Percentiles rank a stretch among this genome's conserved stretches.
Conservation (phyloP, 2,329 filamentous ascomycete species). For the Aotearoamyces nothofagi region DNA sequence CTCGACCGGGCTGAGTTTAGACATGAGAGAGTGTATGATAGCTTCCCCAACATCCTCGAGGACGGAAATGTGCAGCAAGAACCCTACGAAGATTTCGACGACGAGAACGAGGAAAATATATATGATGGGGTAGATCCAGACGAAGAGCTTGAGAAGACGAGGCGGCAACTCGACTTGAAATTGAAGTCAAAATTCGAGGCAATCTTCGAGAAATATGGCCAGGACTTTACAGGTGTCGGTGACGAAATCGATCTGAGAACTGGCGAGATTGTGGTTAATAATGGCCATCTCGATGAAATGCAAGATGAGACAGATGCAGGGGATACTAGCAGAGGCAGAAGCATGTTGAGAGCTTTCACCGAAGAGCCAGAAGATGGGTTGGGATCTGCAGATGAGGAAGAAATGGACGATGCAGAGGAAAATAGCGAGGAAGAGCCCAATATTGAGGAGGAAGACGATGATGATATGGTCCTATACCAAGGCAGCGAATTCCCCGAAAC, state of each 20-base stretch:
- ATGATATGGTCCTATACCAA: constrained; percentile 2
- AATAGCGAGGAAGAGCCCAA: constrained; percentile 3
- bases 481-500: constrained; percentile 1
- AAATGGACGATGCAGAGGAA: constrained; percentile 16
- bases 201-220: constrained; percentile 80
- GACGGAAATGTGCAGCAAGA: constrained; percentile 2
- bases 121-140: constrained; percentile 33
- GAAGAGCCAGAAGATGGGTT: constrained; percentile 7
- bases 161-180: constrained; percentile 50
- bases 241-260: constrained; percentile 82
- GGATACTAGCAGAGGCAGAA: constrained; percentile 8
- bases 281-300: constrained; percentile 66
- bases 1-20: constrained; percentile 18
- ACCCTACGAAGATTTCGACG: constrained; percentile 21
- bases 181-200: constrained; percentile 75
- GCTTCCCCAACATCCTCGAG: too few relatives aligned
- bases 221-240: constrained; percentile 67
- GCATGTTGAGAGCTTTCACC: constrained; percentile 7
- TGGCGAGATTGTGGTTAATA: constrained; percentile 73
- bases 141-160: constrained; percentile 42
- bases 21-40: too few relatives aligned
- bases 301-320: constrained; percentile 36
- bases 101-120: constrained; percentile 33
- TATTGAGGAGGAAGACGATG: background rate
- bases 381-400: constrained; percentile 11